Evolutionary conservation across 164 flowering plant genomes (phyloP).

Genomic region (Vitis riparia): DNA sequence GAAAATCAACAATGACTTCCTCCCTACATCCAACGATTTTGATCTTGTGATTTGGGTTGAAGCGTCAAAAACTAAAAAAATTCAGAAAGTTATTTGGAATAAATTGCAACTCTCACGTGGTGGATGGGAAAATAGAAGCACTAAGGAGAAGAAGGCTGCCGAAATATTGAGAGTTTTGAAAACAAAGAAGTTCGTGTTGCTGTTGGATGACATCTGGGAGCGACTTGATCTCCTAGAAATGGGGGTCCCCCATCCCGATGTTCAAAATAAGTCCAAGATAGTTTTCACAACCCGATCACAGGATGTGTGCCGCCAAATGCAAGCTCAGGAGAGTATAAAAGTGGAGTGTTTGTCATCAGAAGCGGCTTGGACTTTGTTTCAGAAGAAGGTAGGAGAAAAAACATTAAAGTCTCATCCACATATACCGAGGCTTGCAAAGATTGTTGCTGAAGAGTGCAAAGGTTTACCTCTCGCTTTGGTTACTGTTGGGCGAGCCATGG

Average conservation of each 20-base stretch:
- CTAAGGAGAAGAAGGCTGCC: not conserved
- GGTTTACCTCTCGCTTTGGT: slow-evolving; percentile 22
- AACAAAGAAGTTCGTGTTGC: slow-evolving; percentile 4
- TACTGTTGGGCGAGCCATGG: slow-evolving; percentile 12
- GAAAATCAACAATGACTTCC: not conserved
- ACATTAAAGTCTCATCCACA: slow-evolving; percentile 6
- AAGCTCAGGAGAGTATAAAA: slow-evolving; percentile 7
- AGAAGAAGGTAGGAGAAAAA: slow-evolving; percentile 11
- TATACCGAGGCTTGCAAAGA: slow-evolving; percentile 3
- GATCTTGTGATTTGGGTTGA: not conserved
- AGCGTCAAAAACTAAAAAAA: not conserved
- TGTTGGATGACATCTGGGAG: slow-evolving; percentile 16
- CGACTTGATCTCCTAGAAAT: not conserved
- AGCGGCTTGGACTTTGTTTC: slow-evolving; percentile 19
- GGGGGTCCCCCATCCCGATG: slow-evolving; percentile 1
- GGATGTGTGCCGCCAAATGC: slow-evolving; percentile 16
- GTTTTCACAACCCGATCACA: slow-evolving; percentile 7
- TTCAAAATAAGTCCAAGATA: slow-evolving; percentile 3
- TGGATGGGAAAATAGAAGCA: not conserved
- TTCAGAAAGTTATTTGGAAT: not conserved
- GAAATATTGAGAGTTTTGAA: not conserved
- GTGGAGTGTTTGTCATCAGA: slow-evolving; percentile 3
- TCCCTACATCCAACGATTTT: not conserved
- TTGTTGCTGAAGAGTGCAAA: slow-evolving; percentile 5
- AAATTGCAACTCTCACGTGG: not conserved